Evolutionary conservation across 2,329 filamentous ascomycete genomes (phyloP).

Genomic region (Fusarium sp.): DNA sequence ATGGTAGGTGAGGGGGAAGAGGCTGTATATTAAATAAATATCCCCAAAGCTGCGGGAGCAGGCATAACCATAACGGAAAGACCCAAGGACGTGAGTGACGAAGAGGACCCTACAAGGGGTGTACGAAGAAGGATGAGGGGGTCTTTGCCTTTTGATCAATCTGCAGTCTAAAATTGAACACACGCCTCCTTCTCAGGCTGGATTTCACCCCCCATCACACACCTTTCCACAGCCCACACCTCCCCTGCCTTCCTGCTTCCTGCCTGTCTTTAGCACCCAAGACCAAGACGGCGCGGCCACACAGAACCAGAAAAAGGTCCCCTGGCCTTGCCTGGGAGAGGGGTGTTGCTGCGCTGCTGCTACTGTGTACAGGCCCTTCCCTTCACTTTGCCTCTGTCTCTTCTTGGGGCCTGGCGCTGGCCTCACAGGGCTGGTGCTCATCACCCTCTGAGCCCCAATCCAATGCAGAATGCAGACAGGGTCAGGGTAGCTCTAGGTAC

Average conservation of each 20-base stretch:
- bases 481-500: conserved; percentile 17
- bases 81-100: conserved; percentile 34
- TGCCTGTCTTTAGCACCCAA: background rate
- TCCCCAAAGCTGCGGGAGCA: conserved; percentile 40
- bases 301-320: conserved; percentile 36
- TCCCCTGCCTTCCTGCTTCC: too few relatives aligned
- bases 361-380: conserved; percentile 18
- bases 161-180: background rate
- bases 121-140: conserved; percentile 14
- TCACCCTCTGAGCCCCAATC: conserved; percentile 32
- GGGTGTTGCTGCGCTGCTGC: conserved; percentile 13
- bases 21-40: conserved; percentile 50
- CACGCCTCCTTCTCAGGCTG: conserved; percentile 19
- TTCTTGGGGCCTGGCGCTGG: conserved; percentile 26
- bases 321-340: conserved; percentile 12
- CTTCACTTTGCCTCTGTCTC: background rate
- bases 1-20: conserved; percentile 43
- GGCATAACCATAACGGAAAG: conserved; percentile 18
- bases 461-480: conserved; percentile 9
- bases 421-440: conserved; percentile 44
- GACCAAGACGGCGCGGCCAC: conserved; percentile 30
- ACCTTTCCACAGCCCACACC: conserved; percentile 11
- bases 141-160: conserved; percentile 13
- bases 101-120: conserved; percentile 18
- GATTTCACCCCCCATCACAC: conserved; percentile 14